Base-by-base conservation (phyloP, 129 eudicot species). In the Oenanthe sinensis region DNA sequence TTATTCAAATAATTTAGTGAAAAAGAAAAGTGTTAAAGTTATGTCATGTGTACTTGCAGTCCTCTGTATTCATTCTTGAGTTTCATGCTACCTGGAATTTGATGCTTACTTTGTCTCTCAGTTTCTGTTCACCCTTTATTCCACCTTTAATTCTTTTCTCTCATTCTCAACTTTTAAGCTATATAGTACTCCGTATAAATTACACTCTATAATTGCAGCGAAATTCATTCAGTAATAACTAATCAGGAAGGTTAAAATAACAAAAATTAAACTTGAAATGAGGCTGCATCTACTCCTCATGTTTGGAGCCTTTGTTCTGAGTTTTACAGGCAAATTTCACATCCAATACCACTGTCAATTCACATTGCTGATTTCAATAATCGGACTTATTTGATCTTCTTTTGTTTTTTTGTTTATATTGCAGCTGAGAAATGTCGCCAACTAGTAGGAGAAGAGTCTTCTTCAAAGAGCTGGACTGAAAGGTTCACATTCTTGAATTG, bases 341-440 rank as follows among this genome's bases (percentile, higher is more conserved):
- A 39, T 71, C 75, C n/a, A 71, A 0, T 9, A 55, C 28, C 30
- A 22, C 65, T 55, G 30, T 55, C 65, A 55, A 55, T 22, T 55
- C 28, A 22, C 28, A 22, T 55, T 12, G 30, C 65, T 55, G 8
- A 8, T 63, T 28, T 63, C 17, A 40, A 26, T 28, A 30, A 28
- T 28, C 2, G 22, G 7, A 71, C 30, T 0, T 20, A 43, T 42
- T n/a, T 72, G 16, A 40, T 72, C 30, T 20, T 2, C 36, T 33
- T 37, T 44, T n/a, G 15, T 30, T 19, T 0, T 19, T 79, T 71
- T 7, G 12, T 55, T 22, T 10, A 12, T 12, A 0, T 74, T 13
- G 52, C 86, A 86, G 89, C 89, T 65, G 89, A 86, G 78, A 86
- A 80, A 83, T 73, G 86, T 71, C 82, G 89, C 11, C 84, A 83